Percentiles rank a stretch among this genome's conserved stretches.
These are phyloP conservation scores for Aspergillus persii DNA, from an alignment of 2,329 filamentous ascomycete species.

Conservation along the genomic window DNA sequence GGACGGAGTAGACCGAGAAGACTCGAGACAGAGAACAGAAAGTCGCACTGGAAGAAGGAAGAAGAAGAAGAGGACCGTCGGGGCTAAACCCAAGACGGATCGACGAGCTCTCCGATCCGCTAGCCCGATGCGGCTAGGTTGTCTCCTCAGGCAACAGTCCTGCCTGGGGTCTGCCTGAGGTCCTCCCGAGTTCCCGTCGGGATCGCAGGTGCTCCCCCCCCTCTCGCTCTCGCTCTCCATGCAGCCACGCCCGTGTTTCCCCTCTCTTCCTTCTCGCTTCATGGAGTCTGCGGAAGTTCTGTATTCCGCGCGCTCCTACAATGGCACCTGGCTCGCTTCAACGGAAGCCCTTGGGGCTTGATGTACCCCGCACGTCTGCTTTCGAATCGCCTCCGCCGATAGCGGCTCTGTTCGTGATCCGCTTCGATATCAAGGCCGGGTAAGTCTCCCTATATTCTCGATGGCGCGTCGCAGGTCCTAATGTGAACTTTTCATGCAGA, in stretches of 20 bases:
- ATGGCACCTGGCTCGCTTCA: constrained; percentile 32
- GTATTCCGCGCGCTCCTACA: constrained; percentile 10
- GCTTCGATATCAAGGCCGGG: constrained; percentile 89
- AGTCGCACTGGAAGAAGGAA: no score
- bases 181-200: constrained; percentile 1
- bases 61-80: no score
- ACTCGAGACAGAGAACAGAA: no score
- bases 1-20: no score
- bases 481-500: constrained; percentile 37
- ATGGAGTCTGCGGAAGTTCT: constrained; percentile 21
- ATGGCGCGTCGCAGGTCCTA: background rate
- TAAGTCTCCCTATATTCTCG: constrained; percentile 46
- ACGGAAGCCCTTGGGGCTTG: constrained; percentile 33
- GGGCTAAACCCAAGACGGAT: background rate
- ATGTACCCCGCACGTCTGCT: constrained; percentile 30
- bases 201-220: constrained; percentile 2
- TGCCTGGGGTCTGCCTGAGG: background rate
- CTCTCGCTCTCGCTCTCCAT: constrained; percentile 11
- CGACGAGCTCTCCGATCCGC: constrained; percentile 1
- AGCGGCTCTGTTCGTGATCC: constrained; percentile 81
- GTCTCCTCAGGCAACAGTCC: constrained; percentile 10
- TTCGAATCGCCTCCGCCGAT: constrained; percentile 51
- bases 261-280: constrained; percentile 9
- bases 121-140: constrained; percentile 10
- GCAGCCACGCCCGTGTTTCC: constrained; percentile 10